Evolutionary conservation across 2,329 filamentous ascomycete genomes (phyloP), one percentile per base, ranked within the genome.

Genomic region (Cercospora zeae-maydis): DNA sequence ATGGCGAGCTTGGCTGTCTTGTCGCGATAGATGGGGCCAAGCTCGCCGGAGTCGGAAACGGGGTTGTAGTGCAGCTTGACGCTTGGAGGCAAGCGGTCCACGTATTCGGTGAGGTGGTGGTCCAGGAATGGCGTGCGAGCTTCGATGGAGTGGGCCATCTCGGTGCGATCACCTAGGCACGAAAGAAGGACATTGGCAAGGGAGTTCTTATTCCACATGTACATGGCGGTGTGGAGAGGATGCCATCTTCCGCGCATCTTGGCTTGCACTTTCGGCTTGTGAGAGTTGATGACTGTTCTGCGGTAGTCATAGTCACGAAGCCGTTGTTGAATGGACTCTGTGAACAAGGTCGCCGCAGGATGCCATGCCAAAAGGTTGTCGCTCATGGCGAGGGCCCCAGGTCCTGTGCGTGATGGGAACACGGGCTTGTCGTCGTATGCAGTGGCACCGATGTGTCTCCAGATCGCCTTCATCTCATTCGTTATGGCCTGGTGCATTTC

Each of bases 1-100:
- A 82, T 64, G 85, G 83, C 71, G 84, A 81, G 1, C 69, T 16
- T 30, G n/a, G 37, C 37, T 4, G 70, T 42, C 81, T 74, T 1
- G 36, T 13, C 66, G 63, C 10, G 68, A 66, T 13, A 6, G 21
- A 62, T 42, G n/a, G 63, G 61, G 24, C 24, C 24, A 27, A 27
- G 24, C 24, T 27, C 24, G 24, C 24, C 24, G 24, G 24, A 27
- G 24, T 27, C 24, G 24, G 24, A 27, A 27, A 60, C 24, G 5
- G 56, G 56, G 10, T 55, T 57, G 64, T 71, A 78, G 8, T 70
- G 64, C 16, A 80, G 72, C 62, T 78, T 78, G 31, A 75, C 62
- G 9, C 71, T 72, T 0, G 76, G 76, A 0, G 77, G 77, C 5
- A 78, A 66, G 3, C 66, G 42, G 60, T 78, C 78, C 54, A 75